Base-by-base conservation (phyloP, 2,329 filamentous ascomycete genomes). In the Nigrospora sphaerica region DNA sequence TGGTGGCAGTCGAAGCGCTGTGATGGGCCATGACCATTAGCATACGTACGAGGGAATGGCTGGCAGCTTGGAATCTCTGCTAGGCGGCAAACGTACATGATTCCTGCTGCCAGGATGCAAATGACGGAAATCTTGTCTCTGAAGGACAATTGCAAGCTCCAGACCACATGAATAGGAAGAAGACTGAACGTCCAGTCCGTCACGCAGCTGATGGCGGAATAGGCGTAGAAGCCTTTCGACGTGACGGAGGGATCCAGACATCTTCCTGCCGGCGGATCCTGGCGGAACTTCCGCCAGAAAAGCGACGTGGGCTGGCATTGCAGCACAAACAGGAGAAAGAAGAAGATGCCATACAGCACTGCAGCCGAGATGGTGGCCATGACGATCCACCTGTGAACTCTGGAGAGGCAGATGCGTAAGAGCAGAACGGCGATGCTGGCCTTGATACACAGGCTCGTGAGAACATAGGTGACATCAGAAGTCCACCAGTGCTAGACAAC, bases 1-100 rank as follows among this genome's bases (percentile, higher is more conserved):
- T 65, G 3, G 70, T 71, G 5, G 69, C 70, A 32, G 62, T 62
- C 4, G 65, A 69, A n/a, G 65, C 66, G 53, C 66, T 59, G 41
- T 17, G 23, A 28, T 12, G 11, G 4, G 28, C 12, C 14, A 40
- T 13, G 13, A 19, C 10, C 11, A 19, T 23, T 17, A 41, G 42
- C 17, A 6, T 36, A 2, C 5, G 34, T 14, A n/a, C 18, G 10
- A 42, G 14, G 18, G 37, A 32, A 46, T 50, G 14, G 36, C n/a
- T 33, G 12, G 14, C 16, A 45, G 6, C 16, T 33, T 2, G 13
- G 34, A 18, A 19, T 28, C 7, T 28, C 6, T 28, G 5, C 3
- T 12, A 2, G 23, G 32, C 11, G 18, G 19, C 12, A 9, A 40
- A 57, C 64, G 46, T 59, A 68, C 64, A 70, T 63, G 35, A 59